Percentiles rank a stretch among this genome's conserved stretches.
Evolutionary conservation across 192 early-diverging fungal genomes (phyloP).

Genomic region (Dissophora ornata): DNA sequence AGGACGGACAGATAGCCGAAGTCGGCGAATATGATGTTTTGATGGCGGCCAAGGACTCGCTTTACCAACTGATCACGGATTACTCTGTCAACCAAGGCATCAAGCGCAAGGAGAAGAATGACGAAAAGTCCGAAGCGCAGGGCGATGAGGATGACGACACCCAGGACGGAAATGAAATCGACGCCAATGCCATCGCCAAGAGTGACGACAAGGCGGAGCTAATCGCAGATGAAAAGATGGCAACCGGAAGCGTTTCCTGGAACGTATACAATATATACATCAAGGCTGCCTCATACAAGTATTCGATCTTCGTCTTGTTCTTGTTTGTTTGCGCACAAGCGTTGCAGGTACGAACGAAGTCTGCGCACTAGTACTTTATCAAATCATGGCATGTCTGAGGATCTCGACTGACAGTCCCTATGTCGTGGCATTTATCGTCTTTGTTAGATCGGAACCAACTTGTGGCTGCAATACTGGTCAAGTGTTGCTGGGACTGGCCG

Average conservation of each 20-base stretch:
- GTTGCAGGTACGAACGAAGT: slow-evolving; percentile 35
- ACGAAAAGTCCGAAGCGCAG: background rate
- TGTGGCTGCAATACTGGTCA: slow-evolving; percentile 81
- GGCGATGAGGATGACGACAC: slow-evolving; percentile 58
- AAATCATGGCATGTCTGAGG: too few relatives aligned
- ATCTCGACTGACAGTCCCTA: too few relatives aligned
- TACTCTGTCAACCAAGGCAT: slow-evolving; percentile 68
- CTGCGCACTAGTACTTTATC: too few relatives aligned
- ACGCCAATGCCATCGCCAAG: slow-evolving; percentile 15
- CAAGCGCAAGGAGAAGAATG: slow-evolving; percentile 37
- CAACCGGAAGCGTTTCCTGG: slow-evolving; percentile 83
- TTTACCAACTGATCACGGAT: slow-evolving; percentile 80
- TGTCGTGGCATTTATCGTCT: too few relatives aligned
- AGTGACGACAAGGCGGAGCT: slow-evolving; percentile 61
- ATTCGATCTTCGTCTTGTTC: slow-evolving; percentile 65
- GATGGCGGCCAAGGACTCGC: slow-evolving; percentile 68
- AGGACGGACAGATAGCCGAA: slow-evolving; percentile 76
- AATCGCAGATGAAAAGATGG: slow-evolving; percentile 84
- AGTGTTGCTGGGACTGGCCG: background rate
- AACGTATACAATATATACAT: slow-evolving; percentile 83
- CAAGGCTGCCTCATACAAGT: slow-evolving; percentile 72
- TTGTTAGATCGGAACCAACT: slow-evolving; percentile 55
- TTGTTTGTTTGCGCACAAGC: slow-evolving; percentile 67
- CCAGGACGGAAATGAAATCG: slow-evolving; percentile 56
- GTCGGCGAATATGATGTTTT: slow-evolving; percentile 73